Evolutionary conservation across 768 basidiomycete genomes (phyloP).

Genomic region (Arthromyces matolae): DNA sequence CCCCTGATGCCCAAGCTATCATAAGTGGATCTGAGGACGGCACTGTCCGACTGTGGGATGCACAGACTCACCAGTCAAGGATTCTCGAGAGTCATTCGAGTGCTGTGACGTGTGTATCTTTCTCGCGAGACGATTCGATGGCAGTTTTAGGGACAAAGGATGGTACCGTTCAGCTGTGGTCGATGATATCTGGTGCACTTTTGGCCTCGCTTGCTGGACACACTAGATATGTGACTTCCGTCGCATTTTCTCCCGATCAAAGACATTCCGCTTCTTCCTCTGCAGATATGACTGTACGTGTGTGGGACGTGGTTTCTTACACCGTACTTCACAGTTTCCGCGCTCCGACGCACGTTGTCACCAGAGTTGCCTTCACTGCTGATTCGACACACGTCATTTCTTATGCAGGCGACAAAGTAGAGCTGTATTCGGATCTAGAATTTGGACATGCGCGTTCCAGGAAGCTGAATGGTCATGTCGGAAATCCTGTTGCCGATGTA

Average conservation of each 20-base stretch:
- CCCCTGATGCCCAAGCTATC: slow-evolving; percentile 2
- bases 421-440: slow-evolving; percentile 7
- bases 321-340: neutral
- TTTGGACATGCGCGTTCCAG: neutral
- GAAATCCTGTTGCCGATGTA: neutral
- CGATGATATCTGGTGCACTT: slow-evolving; percentile 2
- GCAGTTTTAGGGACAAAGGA: slow-evolving; percentile 9
- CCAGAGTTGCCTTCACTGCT: slow-evolving; percentile 6
- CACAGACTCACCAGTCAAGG: neutral
- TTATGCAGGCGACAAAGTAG: slow-evolving; percentile 4
- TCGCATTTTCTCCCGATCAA: slow-evolving; percentile 5
- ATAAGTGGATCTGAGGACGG: slow-evolving; percentile 7
- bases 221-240: slow-evolving; percentile 7
- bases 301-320: slow-evolving; percentile 4
- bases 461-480: neutral
- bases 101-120: slow-evolving; percentile 8
- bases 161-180: slow-evolving; percentile 9
- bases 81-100: slow-evolving; percentile 8
- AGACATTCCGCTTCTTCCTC: slow-evolving; percentile 5
- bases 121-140: slow-evolving; percentile 2
- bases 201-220: slow-evolving; percentile 5
- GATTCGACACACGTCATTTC: slow-evolving; percentile 3
- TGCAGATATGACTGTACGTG: slow-evolving; percentile 11
- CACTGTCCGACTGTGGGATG: slow-evolving; percentile 11
- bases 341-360: slow-evolving; percentile 2